Evolutionary conservation across 2,329 filamentous ascomycete genomes (phyloP).

Genomic region (Chrysosporium queenslandicum): DNA sequence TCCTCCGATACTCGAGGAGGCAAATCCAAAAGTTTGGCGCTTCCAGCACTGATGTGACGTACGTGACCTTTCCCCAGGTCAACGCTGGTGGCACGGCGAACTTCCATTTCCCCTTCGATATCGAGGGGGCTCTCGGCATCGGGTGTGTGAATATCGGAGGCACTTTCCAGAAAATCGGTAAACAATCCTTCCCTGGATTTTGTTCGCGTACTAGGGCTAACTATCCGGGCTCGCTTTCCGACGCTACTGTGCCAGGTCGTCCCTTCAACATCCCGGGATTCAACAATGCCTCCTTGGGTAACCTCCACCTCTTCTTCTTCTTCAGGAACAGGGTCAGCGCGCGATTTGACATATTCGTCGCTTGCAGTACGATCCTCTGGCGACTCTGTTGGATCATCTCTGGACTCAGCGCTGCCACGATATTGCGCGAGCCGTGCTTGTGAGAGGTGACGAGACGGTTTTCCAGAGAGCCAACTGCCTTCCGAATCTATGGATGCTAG

Average conservation of each 20-base stretch:
- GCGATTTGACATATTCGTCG: constrained; percentile 62
- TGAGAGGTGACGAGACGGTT: constrained; percentile 45
- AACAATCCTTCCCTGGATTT: constrained; percentile 54
- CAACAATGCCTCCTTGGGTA: constrained; percentile 39
- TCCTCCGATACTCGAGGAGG: constrained; percentile 46
- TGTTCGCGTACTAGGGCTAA: constrained; percentile 49
- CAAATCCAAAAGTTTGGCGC: constrained; percentile 63
- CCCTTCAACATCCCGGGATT: constrained; percentile 29
- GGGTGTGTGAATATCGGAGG: constrained; percentile 26
- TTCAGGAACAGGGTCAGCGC: constrained; percentile 38
- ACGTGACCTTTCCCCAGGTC: constrained; percentile 56
- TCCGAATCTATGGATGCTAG: constrained; percentile 92
- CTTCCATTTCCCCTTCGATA: constrained; percentile 26
- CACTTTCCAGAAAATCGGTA: constrained; percentile 39
- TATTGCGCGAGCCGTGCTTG: constrained; percentile 30
- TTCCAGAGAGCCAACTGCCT: constrained; percentile 87
- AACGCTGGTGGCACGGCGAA: constrained; percentile 61
- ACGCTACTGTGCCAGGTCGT: constrained; percentile 44
- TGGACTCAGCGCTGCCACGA: constrained; percentile 35
- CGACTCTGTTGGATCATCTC: constrained; percentile 42
- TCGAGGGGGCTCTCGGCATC: constrained; percentile 28
- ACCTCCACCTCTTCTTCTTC: constrained; percentile 24
- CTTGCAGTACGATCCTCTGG: constrained; percentile 60
- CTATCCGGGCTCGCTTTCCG: constrained; percentile 52
- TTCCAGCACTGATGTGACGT: constrained; percentile 66